Evolutionary conservation across 2,329 filamentous ascomycete species (phyloP).

Genomic region (Pseudogymnoascus sp.): DNA sequence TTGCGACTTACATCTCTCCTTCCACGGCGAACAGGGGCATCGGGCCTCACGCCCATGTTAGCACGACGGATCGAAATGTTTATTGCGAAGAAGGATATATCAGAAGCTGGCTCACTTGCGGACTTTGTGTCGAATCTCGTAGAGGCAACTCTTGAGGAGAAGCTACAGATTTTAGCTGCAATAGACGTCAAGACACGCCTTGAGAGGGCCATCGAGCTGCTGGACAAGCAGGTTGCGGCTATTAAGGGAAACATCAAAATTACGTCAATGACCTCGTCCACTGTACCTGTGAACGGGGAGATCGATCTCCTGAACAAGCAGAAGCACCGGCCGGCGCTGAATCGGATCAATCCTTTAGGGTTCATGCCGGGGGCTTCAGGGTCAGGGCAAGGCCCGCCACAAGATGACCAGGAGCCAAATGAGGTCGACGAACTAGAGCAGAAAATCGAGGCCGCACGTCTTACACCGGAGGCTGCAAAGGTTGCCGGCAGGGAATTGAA

Average conservation of each 20-base stretch:
- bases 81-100: constrained; percentile 71
- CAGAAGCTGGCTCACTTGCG: constrained; percentile 76
- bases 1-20: constrained; percentile 80
- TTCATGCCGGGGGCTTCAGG: constrained; percentile 26
- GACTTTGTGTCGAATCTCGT: constrained; percentile 96
- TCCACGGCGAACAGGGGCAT: constrained; percentile 54
- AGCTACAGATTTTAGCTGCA: constrained; percentile 75
- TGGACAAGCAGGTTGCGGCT: constrained; percentile 71
- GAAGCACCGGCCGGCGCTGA: constrained; percentile 24
- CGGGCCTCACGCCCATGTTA: constrained; percentile 70
- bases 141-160: constrained; percentile 82
- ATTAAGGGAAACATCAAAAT: constrained; percentile 86
- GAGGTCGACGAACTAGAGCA: constrained; percentile 89
- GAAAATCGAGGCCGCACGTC: constrained; percentile 69
- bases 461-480: constrained; percentile 78
- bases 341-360: constrained; percentile 10
- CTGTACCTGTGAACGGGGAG: constrained; percentile 50
- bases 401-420: constrained; percentile 73
- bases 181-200: constrained; percentile 70
- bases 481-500: constrained; percentile 86
- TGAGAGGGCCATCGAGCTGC: constrained; percentile 71
- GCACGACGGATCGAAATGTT: constrained; percentile 79
- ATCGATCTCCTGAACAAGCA: constrained; percentile 44
- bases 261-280: constrained; percentile 63
- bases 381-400: constrained; percentile 40